These are phyloP conservation scores for Globisporangium rhizosaccharum DNA, from an alignment of 352 stramenopile species.

Conservation along the genomic window DNA sequence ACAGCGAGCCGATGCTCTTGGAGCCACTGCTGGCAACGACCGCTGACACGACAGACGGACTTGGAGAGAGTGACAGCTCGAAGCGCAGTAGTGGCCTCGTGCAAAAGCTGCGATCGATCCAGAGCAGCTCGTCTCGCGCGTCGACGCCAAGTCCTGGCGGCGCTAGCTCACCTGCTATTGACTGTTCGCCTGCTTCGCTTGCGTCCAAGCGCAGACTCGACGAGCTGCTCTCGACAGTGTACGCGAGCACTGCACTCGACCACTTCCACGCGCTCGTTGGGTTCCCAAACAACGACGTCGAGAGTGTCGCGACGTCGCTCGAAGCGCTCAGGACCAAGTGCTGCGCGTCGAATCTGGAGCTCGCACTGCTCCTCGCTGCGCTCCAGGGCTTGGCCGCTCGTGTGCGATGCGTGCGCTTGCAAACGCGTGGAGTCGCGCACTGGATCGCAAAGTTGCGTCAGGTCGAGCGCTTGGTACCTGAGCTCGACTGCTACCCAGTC, in stretches of 20 bases:
- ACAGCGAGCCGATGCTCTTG: slow-evolving; percentile 49
- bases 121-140: not conserved
- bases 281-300: slow-evolving; percentile 3
- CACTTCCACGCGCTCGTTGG: slow-evolving; percentile 10
- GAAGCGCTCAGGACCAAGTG: slow-evolving; percentile 22
- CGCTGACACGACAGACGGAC: no score
- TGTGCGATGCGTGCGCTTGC: slow-evolving; percentile 15
- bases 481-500: slow-evolving; percentile 39
- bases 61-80: not conserved
- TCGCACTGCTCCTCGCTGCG: slow-evolving; percentile 42
- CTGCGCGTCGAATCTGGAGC: slow-evolving; percentile 35
- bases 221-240: slow-evolving; percentile 19
- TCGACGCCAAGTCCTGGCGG: not conserved
- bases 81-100: not conserved
- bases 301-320: slow-evolving; percentile 11
- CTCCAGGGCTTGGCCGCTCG: slow-evolving; percentile 22
- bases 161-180: not conserved
- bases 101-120: slow-evolving; percentile 8
- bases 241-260: slow-evolving; percentile 7
- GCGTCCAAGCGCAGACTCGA: slow-evolving; percentile 14
- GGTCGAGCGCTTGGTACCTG: slow-evolving; percentile 32
- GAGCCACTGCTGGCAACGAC: slow-evolving; percentile 19
- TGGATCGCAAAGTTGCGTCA: slow-evolving; percentile 20
- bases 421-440: slow-evolving; percentile 11
- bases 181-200: slow-evolving; percentile 11